Evolutionary conservation across 495 filamentous ascomycete genomes (phyloP).

Genomic region (Tuber umbilicatum): DNA sequence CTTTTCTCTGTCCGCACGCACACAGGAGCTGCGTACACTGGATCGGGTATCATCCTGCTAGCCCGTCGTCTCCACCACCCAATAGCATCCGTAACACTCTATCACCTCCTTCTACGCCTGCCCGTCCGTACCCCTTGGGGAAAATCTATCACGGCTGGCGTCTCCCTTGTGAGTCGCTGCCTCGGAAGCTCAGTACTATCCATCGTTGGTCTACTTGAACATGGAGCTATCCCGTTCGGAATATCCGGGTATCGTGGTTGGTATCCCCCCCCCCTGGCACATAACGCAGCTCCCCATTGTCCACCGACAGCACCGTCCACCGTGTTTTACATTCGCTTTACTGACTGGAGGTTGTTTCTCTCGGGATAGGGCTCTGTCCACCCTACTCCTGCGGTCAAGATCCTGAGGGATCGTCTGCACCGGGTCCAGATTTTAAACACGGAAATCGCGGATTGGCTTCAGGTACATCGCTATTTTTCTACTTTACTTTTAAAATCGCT

Average conservation of each 20-base stretch:
- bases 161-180: slow-evolving; percentile 11
- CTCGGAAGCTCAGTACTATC: slow-evolving; percentile 9
- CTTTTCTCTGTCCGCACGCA: not conserved
- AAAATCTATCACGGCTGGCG: slow-evolving; percentile 10
- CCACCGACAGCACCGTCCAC: slow-evolving; percentile 8
- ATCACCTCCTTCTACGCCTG: not conserved
- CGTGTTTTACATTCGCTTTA: slow-evolving; percentile 20
- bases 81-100: not conserved
- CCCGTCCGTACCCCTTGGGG: slow-evolving; percentile 10
- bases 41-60: not conserved
- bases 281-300: slow-evolving; percentile 10
- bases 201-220: slow-evolving; percentile 25
- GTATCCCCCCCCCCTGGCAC: slow-evolving; percentile 37
- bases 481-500: slow-evolving; percentile 29
- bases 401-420: slow-evolving; percentile 81
- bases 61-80: not conserved
- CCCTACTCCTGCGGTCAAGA: slow-evolving; percentile 73
- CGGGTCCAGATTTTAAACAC: slow-evolving; percentile 77
- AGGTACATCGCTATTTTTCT: slow-evolving; percentile 54
- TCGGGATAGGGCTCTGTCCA: slow-evolving; percentile 65
- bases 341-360: slow-evolving; percentile 29
- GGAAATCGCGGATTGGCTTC: slow-evolving; percentile 94
- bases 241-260: slow-evolving; percentile 93
- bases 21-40: not conserved
- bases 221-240: slow-evolving; percentile 85